These are phyloP conservation scores for Oryza coarctata DNA, from an alignment of 176 grass and related monocot genomes.

Conservation along the genomic window DNA sequence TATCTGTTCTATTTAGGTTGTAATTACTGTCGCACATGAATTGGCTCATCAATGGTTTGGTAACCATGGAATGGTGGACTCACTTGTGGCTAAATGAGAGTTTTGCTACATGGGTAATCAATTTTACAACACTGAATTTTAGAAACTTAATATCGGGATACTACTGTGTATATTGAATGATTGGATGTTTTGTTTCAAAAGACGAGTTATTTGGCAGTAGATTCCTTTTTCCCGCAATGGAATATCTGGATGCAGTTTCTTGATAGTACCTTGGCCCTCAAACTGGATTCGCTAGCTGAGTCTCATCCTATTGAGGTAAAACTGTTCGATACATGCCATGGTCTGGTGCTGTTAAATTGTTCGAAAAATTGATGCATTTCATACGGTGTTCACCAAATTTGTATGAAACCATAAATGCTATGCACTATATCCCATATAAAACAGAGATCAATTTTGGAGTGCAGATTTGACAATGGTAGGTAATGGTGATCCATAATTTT, in stretches of 20 bases:
- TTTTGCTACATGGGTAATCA: slow-evolving; percentile 75
- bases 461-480: slow-evolving; percentile 16
- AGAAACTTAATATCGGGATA: background rate
- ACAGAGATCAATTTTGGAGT: background rate
- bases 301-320: slow-evolving; percentile 87
- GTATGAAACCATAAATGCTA: background rate
- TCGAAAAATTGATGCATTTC: background rate
- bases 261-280: slow-evolving; percentile 46
- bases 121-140: background rate
- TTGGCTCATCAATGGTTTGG: slow-evolving; percentile 88
- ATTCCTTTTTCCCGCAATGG: slow-evolving; percentile 71
- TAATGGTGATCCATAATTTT: background rate
- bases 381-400: background rate
- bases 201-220: slow-evolving; percentile 62
- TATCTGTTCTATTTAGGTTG: slow-evolving; percentile 45
- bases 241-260: slow-evolving; percentile 75
- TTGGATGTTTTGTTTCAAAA: slow-evolving; percentile 33
- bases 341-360: background rate
- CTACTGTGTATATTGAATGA: background rate
- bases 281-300: slow-evolving; percentile 58
- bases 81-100: slow-evolving; percentile 84
- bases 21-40: slow-evolving; percentile 72
- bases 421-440: background rate
- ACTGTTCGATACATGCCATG: background rate
- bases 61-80: slow-evolving; percentile 92